Conservation (phyloP, 2,329 filamentous ascomycete genomes). For the Cytospora leucostoma region DNA sequence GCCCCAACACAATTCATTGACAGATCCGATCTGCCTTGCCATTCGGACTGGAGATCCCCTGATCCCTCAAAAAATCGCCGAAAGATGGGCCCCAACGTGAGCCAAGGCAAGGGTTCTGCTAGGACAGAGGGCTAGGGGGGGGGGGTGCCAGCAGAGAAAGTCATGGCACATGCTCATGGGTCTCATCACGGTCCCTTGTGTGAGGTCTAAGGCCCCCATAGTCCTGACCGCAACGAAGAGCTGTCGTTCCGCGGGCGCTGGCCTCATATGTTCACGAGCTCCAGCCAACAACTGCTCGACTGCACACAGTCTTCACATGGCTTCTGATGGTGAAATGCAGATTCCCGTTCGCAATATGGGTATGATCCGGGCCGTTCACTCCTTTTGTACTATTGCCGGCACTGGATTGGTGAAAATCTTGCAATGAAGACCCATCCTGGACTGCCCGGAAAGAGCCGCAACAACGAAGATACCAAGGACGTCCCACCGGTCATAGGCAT, state of each 20-base stretch:
- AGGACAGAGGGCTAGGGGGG: slow-evolving; percentile 12
- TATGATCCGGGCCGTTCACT: neutral
- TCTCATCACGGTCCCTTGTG: neutral
- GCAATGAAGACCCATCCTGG: neutral
- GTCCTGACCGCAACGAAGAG: neutral
- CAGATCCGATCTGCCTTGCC: slow-evolving; percentile 23
- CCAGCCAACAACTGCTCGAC: neutral
- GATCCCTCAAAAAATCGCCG: neutral
- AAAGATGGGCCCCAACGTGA: slow-evolving; percentile 11
- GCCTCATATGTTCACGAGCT: neutral
- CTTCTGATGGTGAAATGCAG: neutral
- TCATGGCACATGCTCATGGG: neutral
- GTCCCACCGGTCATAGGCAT: neutral
- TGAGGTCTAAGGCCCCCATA: neutral
- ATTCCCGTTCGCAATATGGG: neutral
- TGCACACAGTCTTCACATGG: neutral
- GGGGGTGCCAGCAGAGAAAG: neutral
- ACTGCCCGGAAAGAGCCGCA: slow-evolving; percentile 1
- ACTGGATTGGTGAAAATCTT: slow-evolving; percentile 2
- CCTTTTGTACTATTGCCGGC: neutral
- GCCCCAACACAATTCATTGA: slow-evolving; percentile 8
- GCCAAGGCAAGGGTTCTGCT: neutral
- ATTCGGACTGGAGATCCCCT: slow-evolving; percentile 15
- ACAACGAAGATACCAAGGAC: neutral
- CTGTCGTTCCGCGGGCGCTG: neutral